Evolutionary conservation across 2,329 filamentous ascomycete genomes (phyloP), one percentile per base, ranked within the genome.

Genomic region (Phoma herbarum): DNA sequence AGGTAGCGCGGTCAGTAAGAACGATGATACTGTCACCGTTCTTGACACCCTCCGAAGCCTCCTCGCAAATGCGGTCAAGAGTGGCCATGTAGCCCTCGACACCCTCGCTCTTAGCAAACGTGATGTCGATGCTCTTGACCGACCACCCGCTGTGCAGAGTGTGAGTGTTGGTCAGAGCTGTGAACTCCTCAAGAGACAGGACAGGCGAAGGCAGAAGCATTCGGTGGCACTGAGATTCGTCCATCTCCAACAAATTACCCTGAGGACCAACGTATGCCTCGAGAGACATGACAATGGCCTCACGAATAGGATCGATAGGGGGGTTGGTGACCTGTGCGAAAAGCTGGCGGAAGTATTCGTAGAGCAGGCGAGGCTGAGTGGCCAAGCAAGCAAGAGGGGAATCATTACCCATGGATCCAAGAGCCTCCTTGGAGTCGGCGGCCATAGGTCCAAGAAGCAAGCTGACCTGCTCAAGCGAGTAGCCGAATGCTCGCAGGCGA

Each of bases 241-340:
- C 90, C 91, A 98, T 97, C 80, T 97, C 93, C 28, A 97, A 84
- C 57, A 98, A 82, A 76, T 98, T 98, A 59, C 94, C 94, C 79
- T 98, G 94, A 44, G 94, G 94, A 47, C 94, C 94, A 68, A 98
- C 91, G 75, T 97, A 98, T 72, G 94, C 96, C 76, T 97, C 93
- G 39, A 98, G 82, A 55, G 94, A 97, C 94, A 98, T 98, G 78
- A 98, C 94, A 72, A 97, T 95, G 26, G 93, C 94, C 84, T 98
- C 94, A 78, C 94, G 87, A 70, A 98, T 98, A 29, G 94, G 94
- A 74, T 98, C 94, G 73, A 98, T 98, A 14, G 94, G 94, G 67
- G 94, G 94, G 79, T 98, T 98, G 62, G 94, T 98, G 77, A 98
- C 94, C 81, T 98, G 94, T 10, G 94, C 94, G 77, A 98, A 98